A percentile compares a stretch with the other conserved stretches of the same genome.
Conservation (phyloP, 495 filamentous ascomycete species). For the Penicillium lividum region DNA sequence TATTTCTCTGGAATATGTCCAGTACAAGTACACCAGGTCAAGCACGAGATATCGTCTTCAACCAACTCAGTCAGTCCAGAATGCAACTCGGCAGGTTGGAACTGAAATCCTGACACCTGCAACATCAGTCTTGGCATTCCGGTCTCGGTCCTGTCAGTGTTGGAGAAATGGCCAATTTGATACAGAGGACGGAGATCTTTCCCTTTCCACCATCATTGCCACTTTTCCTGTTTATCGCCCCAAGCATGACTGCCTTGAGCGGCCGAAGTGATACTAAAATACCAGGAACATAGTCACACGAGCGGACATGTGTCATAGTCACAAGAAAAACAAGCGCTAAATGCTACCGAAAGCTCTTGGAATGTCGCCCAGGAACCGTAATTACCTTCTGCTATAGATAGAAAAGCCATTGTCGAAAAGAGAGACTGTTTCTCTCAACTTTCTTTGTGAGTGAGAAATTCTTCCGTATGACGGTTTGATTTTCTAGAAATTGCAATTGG, state of each 20-base stretch:
- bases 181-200: not conserved
- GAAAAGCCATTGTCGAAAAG: not conserved
- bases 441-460: constrained; percentile 7
- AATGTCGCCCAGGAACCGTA: not conserved
- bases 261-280: not conserved
- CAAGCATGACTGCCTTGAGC: not conserved
- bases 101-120: constrained; percentile 9
- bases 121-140: constrained; percentile 5
- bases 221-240: not conserved
- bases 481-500: constrained; percentile 30
- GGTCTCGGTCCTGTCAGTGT: not conserved
- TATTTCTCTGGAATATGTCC: not conserved
- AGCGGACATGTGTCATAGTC: constrained; percentile 15
- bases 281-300: constrained; percentile 9
- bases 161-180: not conserved
- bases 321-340: not conserved
- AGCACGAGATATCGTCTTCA: constrained; percentile 1
- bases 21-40: not conserved
- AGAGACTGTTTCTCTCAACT: not conserved
- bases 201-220: not conserved
- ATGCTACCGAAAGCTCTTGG: constrained; percentile 13
- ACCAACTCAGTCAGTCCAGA: constrained; percentile 11
- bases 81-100: constrained; percentile 11
- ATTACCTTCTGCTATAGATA: not conserved
- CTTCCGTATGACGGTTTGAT: constrained; percentile 15